Percentiles rank a stretch among this genome's conserved stretches.
Evolutionary conservation across 2,329 filamentous ascomycete species (phyloP).

Genomic region (Fusarium napiforme): DNA sequence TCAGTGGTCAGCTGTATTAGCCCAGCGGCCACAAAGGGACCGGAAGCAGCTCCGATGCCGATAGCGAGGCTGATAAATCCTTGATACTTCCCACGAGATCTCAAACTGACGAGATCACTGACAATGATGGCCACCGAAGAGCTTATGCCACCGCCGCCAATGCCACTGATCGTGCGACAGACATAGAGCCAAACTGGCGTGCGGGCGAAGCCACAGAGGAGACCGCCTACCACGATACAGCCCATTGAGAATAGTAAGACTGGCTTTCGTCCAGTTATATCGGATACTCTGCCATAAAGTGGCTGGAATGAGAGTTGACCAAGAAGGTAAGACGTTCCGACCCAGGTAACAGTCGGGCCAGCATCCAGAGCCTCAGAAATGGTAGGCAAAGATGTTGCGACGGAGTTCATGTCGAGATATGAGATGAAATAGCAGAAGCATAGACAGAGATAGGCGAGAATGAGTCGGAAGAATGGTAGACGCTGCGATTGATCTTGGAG

Average conservation of each 20-base stretch:
- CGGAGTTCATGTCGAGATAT: conserved; percentile 52
- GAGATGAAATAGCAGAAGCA: conserved; percentile 21
- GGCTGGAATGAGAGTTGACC: conserved; percentile 52
- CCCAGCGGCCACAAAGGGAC: neutral
- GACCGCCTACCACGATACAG: conserved; percentile 45
- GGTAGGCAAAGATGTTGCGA: conserved; percentile 51
- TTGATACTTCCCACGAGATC: conserved; percentile 50
- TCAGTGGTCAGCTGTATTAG: neutral
- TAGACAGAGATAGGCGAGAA: neutral
- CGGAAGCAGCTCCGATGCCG: neutral
- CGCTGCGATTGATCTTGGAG: conserved; percentile 1
- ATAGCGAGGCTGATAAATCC: neutral
- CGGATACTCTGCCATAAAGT: conserved; percentile 49
- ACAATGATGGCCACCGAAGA: neutral
- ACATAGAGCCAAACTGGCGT: neutral
- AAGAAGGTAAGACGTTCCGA: conserved; percentile 52
- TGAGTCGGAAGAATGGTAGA: neutral
- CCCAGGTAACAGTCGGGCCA: conserved; percentile 48
- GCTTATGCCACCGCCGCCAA: neutral
- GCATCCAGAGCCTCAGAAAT: conserved; percentile 49
- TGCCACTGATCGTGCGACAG: neutral
- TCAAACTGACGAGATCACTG: conserved; percentile 17
- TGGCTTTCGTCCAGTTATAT: conserved; percentile 52
- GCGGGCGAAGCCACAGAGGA: conserved; percentile 48
- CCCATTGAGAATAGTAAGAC: conserved; percentile 46